Base-by-base conservation (phyloP, 768 basidiomycete species). In the Leccinum barrowsii region DNA sequence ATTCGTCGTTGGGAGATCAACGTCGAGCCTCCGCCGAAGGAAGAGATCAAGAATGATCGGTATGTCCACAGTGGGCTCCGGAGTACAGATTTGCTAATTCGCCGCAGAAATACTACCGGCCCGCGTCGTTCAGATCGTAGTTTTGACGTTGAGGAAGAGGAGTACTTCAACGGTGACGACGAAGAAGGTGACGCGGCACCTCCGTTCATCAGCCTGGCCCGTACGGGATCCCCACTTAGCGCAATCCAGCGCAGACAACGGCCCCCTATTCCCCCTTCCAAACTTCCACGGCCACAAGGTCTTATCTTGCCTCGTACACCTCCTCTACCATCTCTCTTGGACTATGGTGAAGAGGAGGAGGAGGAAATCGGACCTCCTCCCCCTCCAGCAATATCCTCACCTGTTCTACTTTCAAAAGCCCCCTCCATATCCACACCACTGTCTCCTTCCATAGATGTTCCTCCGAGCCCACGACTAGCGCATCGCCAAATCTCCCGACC, bases 1-100 rank as follows among this genome's bases (percentile, higher is more conserved):
- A 83, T 92, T 58, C 79, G 85, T 46, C 82, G 88, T 51, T 94
- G 89, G 83, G 97, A 98, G 73, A 92, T 94, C 78, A 97, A 95
- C 74, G 87, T 87, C 60, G 92, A 95, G 61, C 89, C 88, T 30
- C 80, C 80, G 60, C 85, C 86, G 35, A 76, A 76, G 50, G 78
- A 78, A 56, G 79, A 80, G 47, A 70, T 75, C 44, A 82, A 80
- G 63, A 66, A 75, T 48, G 80, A 83, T 58, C 82, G 78, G 85
- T 88, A 71, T 59, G 74, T 65, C 30, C 1, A 21, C 34, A 44
- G 72, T 69, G 35, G 15, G 34, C 26, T 26, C 21, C 40, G 60
- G 54, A 42, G 50, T 34, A 42, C 26, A 54, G 11, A 5, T 51
- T 56, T 59, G 28, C 59, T 59, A 55, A 65, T 56, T 57, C 62